Base-by-base conservation (phyloP, 2,329 filamentous ascomycete species). In the Aschersonia sp. region DNA sequence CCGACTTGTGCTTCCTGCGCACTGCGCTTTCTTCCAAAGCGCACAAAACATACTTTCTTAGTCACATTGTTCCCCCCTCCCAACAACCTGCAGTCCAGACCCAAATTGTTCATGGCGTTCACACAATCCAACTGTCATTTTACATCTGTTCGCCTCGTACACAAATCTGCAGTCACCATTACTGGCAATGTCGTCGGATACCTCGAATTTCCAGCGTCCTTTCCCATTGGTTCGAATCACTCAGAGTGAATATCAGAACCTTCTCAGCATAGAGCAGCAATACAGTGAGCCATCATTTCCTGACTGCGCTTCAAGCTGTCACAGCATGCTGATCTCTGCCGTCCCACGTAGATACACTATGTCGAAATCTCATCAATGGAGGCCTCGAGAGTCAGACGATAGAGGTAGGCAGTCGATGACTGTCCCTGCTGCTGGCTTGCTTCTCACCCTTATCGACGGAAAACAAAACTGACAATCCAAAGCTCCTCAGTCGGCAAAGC, bases 401-500 rank as follows among this genome's bases (percentile, higher is more conserved):
- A 9, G 43, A 49, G 30, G 48, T 49, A 45, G 6, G 35, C 40
- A 38, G 5, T 41, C 5, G 20, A 5, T 20, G 12, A 7, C 40
- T 7, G 6, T 38, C 10, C 9, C 5, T 10, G 20, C 9, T 10
- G n/a, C 9, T 38, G 29, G 31, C 30, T 28, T 3, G 10, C 30
- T 40, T 30, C 28, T 42, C 40, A 32, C 31, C 20, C 30, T 38
- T 47, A 20, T 20, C 20, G 20, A 20, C 20, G 20, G 20, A 20
- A 20, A 20, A 20, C 20, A 20, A 5, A 40, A 40, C 40, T 45
- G n/a, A 45, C 43, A 4, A 5, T 38, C 9, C 29, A 43, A 9
- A 50, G 48, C 31, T 47, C 40, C 45, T 50, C 38, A 50, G 48
- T 30, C 40, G 35, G 5, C 41, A 45, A 40, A 45, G 31, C 9